These are phyloP conservation scores for Mimosa bimucronata DNA, from an alignment of 306 rosid genomes.

Conservation along the genomic window DNA sequence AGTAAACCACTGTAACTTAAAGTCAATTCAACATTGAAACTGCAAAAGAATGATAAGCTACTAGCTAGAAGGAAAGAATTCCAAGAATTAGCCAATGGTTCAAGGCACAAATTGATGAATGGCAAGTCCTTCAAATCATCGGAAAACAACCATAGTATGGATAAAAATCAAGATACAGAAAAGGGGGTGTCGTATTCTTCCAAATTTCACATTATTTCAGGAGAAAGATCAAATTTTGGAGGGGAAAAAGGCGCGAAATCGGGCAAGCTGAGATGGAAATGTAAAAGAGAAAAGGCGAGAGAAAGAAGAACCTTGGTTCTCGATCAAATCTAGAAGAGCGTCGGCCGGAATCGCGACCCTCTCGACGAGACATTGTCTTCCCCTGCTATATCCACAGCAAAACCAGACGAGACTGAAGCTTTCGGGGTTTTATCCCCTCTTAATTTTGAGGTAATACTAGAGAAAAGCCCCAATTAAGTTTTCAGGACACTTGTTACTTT, in stretches of 20 bases:
- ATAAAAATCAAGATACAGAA: background rate
- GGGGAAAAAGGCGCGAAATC: background rate
- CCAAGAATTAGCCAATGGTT: background rate
- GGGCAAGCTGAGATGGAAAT: background rate
- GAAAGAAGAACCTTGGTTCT: slow-evolving; percentile 67
- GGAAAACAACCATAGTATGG: background rate
- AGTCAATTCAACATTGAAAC: background rate
- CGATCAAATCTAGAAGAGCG: slow-evolving; percentile 76
- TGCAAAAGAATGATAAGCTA: background rate
- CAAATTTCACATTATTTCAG: background rate
- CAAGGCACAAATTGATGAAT: background rate
- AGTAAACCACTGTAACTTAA: background rate
- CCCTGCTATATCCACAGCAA: background rate
- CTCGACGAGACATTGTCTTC: slow-evolving; percentile 71
- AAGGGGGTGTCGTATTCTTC: background rate
- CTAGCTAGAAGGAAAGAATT: background rate
- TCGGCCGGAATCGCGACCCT: slow-evolving; percentile 65
- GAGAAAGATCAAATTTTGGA: background rate
- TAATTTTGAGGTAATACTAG: no score
- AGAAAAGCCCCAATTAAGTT: no score
- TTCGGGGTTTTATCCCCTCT: background rate
- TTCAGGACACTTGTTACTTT: no score
- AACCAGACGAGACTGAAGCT: background rate
- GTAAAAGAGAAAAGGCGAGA: background rate
- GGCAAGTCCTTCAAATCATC: background rate